Conservation (phyloP, 2,329 filamentous ascomycete genomes). For the Fusarium papillatum region DNA sequence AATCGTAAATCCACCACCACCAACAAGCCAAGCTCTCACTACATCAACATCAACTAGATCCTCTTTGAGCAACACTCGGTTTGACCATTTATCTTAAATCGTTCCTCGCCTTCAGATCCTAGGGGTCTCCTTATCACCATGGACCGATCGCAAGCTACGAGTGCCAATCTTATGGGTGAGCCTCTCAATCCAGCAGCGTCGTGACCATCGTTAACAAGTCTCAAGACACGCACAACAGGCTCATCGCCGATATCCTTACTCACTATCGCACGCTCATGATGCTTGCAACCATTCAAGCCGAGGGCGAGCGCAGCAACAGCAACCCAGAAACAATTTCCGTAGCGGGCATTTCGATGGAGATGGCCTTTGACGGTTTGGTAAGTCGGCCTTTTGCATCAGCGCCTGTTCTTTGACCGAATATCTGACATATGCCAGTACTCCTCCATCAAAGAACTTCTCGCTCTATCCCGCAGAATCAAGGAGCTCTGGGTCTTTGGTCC, state of each 20-base stretch:
- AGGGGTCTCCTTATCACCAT: slow-evolving; percentile 29
- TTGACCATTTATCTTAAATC: background rate
- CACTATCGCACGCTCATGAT: slow-evolving; percentile 59
- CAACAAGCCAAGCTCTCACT: slow-evolving; percentile 25
- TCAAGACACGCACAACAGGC: slow-evolving; percentile 59
- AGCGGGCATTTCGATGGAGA: slow-evolving; percentile 58
- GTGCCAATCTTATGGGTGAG: slow-evolving; percentile 54
- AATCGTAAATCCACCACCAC: slow-evolving; percentile 14
- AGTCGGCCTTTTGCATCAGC: background rate
- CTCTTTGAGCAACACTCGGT: background rate
- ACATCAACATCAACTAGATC: slow-evolving; percentile 6
- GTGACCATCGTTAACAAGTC: background rate
- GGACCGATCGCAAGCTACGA: slow-evolving; percentile 49
- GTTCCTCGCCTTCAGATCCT: background rate
- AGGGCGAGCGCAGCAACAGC: slow-evolving; percentile 54
- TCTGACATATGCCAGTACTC: slow-evolving; percentile 48
- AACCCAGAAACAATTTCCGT: slow-evolving; percentile 58
- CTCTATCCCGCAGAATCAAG: slow-evolving; percentile 59
- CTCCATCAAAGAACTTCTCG: slow-evolving; percentile 59
- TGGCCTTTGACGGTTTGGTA: slow-evolving; percentile 60
- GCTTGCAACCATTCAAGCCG: slow-evolving; percentile 58
- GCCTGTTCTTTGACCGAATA: background rate
- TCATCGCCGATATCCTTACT: slow-evolving; percentile 59
- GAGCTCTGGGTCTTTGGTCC: slow-evolving; percentile 61
- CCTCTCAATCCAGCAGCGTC: background rate